These are phyloP conservation scores for Aspergillus melleus DNA, from an alignment of 2,329 filamentous ascomycete genomes.

Conservation along the genomic window DNA sequence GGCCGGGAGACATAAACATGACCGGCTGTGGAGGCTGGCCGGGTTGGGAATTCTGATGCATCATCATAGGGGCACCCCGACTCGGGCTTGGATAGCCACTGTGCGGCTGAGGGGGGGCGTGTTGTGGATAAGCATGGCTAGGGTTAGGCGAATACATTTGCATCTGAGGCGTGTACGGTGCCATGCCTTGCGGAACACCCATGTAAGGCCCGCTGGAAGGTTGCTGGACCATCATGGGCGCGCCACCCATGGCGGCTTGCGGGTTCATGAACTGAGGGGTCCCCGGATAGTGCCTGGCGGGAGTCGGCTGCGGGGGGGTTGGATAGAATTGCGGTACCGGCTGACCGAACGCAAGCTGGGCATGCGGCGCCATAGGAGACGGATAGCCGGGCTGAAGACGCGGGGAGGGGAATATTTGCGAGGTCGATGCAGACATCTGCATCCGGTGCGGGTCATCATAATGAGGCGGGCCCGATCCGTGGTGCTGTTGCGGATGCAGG, in stretches of 20 bases:
- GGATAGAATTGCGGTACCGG: slow-evolving; percentile 71
- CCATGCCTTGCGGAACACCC: slow-evolving; percentile 68
- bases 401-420: slow-evolving; percentile 83
- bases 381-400: slow-evolving; percentile 71
- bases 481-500: slow-evolving; percentile 73
- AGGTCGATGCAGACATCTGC: slow-evolving; percentile 78
- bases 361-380: slow-evolving; percentile 66
- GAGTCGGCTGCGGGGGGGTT: slow-evolving; percentile 69
- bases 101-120: slow-evolving; percentile 54
- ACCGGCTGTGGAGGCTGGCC: slow-evolving; percentile 70
- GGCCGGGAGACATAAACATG: slow-evolving; percentile 73
- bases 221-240: slow-evolving; percentile 80
- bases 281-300: slow-evolving; percentile 70
- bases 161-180: slow-evolving; percentile 69
- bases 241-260: slow-evolving; percentile 68
- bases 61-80: slow-evolving; percentile 87
- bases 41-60: slow-evolving; percentile 89
- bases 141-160: slow-evolving; percentile 78
- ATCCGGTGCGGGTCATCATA: slow-evolving; percentile 83
- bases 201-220: slow-evolving; percentile 69
- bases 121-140: slow-evolving; percentile 65
- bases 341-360: slow-evolving; percentile 70
- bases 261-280: slow-evolving; percentile 71
- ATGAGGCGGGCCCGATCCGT: slow-evolving; percentile 66
- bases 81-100: slow-evolving; percentile 88